A percentile compares a stretch with the other conserved stretches of the same genome.
phyloP scores from a whole-genome alignment of 805 yeast genomes.

The Yamadazyma philogaea region DNA sequence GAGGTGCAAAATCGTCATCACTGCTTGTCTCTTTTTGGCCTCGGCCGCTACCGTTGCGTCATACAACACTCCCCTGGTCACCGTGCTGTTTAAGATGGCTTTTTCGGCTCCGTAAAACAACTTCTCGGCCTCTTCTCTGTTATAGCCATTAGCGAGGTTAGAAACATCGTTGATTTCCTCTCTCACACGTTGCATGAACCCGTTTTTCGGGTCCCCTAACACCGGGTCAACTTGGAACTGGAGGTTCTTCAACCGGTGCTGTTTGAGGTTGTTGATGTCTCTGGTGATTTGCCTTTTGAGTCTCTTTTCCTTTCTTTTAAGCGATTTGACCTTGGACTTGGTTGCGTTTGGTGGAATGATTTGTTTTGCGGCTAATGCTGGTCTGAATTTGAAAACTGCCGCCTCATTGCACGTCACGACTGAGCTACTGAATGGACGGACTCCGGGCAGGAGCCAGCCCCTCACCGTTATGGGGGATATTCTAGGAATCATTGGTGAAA shows the following conservation, averaged over 20 bases:
- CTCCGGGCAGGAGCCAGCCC: neutral
- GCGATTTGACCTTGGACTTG: slow-evolving; percentile 29
- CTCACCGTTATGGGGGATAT: neutral
- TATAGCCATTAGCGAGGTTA: slow-evolving; percentile 58
- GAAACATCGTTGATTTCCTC: slow-evolving; percentile 59
- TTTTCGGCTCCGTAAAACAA: slow-evolving; percentile 75
- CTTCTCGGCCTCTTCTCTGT: slow-evolving; percentile 66
- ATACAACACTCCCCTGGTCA: slow-evolving; percentile 27
- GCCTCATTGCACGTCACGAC: neutral
- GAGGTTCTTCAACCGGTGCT: slow-evolving; percentile 31
- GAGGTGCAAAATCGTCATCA: slow-evolving; percentile 68
- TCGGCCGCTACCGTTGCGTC: slow-evolving; percentile 33
- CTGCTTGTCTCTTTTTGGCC: slow-evolving; percentile 61
- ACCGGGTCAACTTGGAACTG: slow-evolving; percentile 70
- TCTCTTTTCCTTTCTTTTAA: slow-evolving; percentile 38
- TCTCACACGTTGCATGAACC: slow-evolving; percentile 64
- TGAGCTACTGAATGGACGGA: neutral
- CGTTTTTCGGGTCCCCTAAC: slow-evolving; percentile 63
- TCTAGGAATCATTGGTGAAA: slow-evolving; percentile 1
- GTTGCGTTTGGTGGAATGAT: slow-evolving; percentile 30
- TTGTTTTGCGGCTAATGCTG: slow-evolving; percentile 37
- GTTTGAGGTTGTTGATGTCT: slow-evolving; percentile 40
- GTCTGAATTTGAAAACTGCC: slow-evolving; percentile 9
- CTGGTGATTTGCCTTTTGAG: slow-evolving; percentile 40
- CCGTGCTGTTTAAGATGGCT: slow-evolving; percentile 43